Evolutionary conservation across 2,329 filamentous ascomycete species (phyloP).

Genomic region (Arthroderma sp.): DNA sequence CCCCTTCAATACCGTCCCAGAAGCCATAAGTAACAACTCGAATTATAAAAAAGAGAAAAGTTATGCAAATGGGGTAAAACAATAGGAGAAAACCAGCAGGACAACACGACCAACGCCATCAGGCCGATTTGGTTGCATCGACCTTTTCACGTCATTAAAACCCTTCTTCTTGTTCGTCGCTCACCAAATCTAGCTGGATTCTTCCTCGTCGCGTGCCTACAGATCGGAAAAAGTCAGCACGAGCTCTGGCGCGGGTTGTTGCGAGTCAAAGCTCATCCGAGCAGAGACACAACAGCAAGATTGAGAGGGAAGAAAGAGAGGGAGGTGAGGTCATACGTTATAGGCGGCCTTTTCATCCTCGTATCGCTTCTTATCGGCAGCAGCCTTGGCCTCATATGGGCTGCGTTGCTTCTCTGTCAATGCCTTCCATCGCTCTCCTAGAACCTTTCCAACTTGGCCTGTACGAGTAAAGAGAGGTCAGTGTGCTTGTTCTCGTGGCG

Average conservation of each 20-base stretch:
- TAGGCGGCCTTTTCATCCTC: slow-evolving; percentile 95
- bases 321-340: slow-evolving; percentile 48
- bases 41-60: slow-evolving; percentile 5
- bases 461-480: slow-evolving; percentile 2
- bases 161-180: background rate
- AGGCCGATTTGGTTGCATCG: background rate
- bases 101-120: slow-evolving; percentile 1
- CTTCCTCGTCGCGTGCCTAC: slow-evolving; percentile 11
- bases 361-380: slow-evolving; percentile 96
- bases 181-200: slow-evolving; percentile 8
- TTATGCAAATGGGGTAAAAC: background rate
- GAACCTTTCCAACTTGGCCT: slow-evolving; percentile 94
- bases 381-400: slow-evolving; percentile 95
- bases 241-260: no score
- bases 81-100: slow-evolving; percentile 1
- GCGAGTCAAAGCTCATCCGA: slow-evolving; percentile 30
- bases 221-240: background rate
- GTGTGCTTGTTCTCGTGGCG: background rate
- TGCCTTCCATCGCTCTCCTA: slow-evolving; percentile 98
- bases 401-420: slow-evolving; percentile 82
- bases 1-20: slow-evolving; percentile 8
- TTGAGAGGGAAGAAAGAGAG: background rate
- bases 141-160: background rate
- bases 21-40: slow-evolving; percentile 2
- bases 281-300: slow-evolving; percentile 30